Percentiles rank a stretch among this genome's conserved stretches.
Conservation (phyloP, 768 basidiomycete species). For the Fomitopsis pulvina region DNA sequence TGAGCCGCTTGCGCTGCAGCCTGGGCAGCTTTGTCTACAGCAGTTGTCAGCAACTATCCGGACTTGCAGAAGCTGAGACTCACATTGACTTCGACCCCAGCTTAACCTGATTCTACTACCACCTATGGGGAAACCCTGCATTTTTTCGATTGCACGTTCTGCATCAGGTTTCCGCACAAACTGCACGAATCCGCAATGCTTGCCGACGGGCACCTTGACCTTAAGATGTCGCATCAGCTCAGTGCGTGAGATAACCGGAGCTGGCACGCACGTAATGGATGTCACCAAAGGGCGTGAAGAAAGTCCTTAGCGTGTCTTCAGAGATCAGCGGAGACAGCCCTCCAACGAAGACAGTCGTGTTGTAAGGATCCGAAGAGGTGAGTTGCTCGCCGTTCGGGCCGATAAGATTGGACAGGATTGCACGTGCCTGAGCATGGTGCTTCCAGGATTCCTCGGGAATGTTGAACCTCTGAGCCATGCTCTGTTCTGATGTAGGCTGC, state of each 20-base stretch:
- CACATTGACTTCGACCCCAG: slow-evolving; percentile 93
- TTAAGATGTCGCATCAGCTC: slow-evolving; percentile 31
- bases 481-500: slow-evolving; percentile 37
- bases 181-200: slow-evolving; percentile 95
- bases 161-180: slow-evolving; percentile 90
- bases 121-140: slow-evolving; percentile 94
- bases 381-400: slow-evolving; percentile 84
- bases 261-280: slow-evolving; percentile 73
- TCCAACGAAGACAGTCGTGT: slow-evolving; percentile 93
- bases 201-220: slow-evolving; percentile 96
- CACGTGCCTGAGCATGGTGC: slow-evolving; percentile 77
- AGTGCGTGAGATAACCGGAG: background rate
- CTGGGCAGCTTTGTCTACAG: slow-evolving; percentile 81
- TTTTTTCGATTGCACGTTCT: slow-evolving; percentile 88
- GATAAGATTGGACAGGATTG: slow-evolving; percentile 76
- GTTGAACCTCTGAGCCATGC: slow-evolving; percentile 44
- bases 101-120: slow-evolving; percentile 87
- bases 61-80: slow-evolving; percentile 19
- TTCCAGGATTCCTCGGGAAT: slow-evolving; percentile 77
- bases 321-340: slow-evolving; percentile 83
- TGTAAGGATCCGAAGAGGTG: slow-evolving; percentile 90
- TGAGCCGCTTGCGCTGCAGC: slow-evolving; percentile 79
- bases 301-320: slow-evolving; percentile 86
- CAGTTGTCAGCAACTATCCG: background rate
- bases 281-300: slow-evolving; percentile 89